Evolutionary conservation across 331 rosid species (phyloP), one percentile per base, ranked within the genome.

Genomic region (Telfairia occidentalis): DNA sequence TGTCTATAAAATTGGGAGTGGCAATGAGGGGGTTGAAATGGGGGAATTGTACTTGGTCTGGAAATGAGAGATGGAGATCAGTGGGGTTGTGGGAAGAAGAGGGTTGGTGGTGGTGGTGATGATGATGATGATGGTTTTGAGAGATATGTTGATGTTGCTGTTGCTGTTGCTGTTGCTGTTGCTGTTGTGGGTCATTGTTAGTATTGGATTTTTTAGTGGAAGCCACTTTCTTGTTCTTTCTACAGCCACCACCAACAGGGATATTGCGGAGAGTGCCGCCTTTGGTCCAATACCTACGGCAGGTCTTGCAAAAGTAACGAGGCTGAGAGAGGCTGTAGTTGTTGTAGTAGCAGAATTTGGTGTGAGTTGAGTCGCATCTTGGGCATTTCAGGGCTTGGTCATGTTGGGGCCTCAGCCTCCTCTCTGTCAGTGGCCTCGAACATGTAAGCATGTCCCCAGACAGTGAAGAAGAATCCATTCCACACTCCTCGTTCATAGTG

Each of bases 331-430:
- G 97, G 40, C 98, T 94, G 77, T 94, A 94, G 77, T 94, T 94
- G 89, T 94, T 94, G 96, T 94, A 94, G 89, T 94, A 94, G 60
- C 98, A 94, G 77, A 94, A 94, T 67, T 94, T 94, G 77, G 98
- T 95, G 88, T 95, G 96, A 3, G 96, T 87, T 3, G 98, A 95
- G 3, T 95, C 97, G 58, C 98, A 95, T 77, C 98, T 81, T 0
- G 98, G 98, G 58, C 98, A 95, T 71, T 95, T 95, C 30, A 90
- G 84, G 0, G 90, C 88, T 82, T 84, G 92, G 65, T 91, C 97
- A 7, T 86, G 90, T 2, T 83, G 96, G 0, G 97, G 96, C 76
- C 97, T 85, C 45, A 92, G 78, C 63, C 88, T 84, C 49, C 92
- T 87, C 67, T 90, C 97, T 43, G 84, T 87, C 85, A 86, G 48